These are phyloP conservation scores for Trypanosoma platydactyli DNA, from an alignment of 208 protist species.

Conservation along the genomic window DNA sequence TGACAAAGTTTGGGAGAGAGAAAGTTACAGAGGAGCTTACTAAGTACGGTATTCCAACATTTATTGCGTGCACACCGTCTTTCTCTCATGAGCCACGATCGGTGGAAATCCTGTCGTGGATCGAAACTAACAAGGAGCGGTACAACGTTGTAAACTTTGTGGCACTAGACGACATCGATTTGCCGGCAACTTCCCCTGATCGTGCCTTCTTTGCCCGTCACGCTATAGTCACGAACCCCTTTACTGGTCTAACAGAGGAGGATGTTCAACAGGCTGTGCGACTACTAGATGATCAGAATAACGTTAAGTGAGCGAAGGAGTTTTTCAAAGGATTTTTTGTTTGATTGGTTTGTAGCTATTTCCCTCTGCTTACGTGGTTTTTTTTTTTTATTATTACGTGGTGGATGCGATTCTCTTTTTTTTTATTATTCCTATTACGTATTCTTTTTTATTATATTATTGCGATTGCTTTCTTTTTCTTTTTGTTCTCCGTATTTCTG, in stretches of 20 bases:
- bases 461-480: background rate
- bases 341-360: background rate
- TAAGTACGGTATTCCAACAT: slow-evolving; percentile 40
- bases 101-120: slow-evolving; percentile 59
- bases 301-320: slow-evolving; percentile 22
- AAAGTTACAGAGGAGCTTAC: slow-evolving; percentile 60
- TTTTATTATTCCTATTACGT: slow-evolving; percentile 6
- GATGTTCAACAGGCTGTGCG: slow-evolving; percentile 44
- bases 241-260: slow-evolving; percentile 51
- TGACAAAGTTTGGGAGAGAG: slow-evolving; percentile 55
- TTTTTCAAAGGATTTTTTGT: background rate
- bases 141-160: slow-evolving; percentile 78
- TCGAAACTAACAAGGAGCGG: slow-evolving; percentile 50
- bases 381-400: background rate
- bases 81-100: slow-evolving; percentile 35
- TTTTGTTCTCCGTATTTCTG: background rate
- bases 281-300: slow-evolving; percentile 59
- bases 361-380: background rate
- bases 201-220: slow-evolving; percentile 60
- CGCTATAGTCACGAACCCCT: slow-evolving; percentile 49
- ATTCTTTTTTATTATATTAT: background rate
- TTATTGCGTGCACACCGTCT: slow-evolving; percentile 59
- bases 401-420: background rate
- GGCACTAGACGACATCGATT: slow-evolving; percentile 71
- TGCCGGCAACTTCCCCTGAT: slow-evolving; percentile 48